Evolutionary conservation across 179 eudicot genomes (phyloP), one percentile per base, ranked within the genome.

Genomic region (Heliamphora pulchella): DNA sequence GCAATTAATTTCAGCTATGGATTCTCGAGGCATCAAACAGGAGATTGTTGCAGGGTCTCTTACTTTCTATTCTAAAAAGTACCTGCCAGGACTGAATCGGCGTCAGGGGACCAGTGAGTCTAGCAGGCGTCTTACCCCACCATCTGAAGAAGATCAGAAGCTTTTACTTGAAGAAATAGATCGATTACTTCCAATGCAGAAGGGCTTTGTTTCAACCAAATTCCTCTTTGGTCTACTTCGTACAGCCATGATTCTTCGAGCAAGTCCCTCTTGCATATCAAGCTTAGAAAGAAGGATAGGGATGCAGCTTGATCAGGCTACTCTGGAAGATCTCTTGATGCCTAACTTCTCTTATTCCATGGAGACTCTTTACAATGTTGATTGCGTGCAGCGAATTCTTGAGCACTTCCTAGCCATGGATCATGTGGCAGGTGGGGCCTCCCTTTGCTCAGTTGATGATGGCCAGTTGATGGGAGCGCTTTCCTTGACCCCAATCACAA

Each of bases 351-450:
- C 96, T 11, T 84, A 96, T 75, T 87, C 99, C 17, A 92, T 89
- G 92, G 98, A 96, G 82, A 96, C 98, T 31, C 85, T 96, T 57
- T 96, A 95, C 75, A 90, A 92, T 70, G 96, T 96, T 4, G 98
- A 96, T 63, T 94, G 98, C 67, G 91, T 96, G 62, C 92, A 91
- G 82, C 86, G 96, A 71, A 91, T 94, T 83, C 89, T 96, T 4
- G 94, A 91, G 85, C 94, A 92, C 78, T 93, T 96, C 80, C 67
- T 96, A 86, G 89, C 88, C 68, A 80, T 87, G 84, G 93, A 95
- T 87, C 94, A 87, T 81, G 89, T 78, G 55, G 82, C 85, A 4
- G 97, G 93, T 61, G 91, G 89, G 69, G 91, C 84, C 78, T 93
- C 97, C 53, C 97, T 97, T 9, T 87, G 92, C 85, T 93, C 94